Evolutionary conservation across 805 yeast genomes (phyloP).

Genomic region (Candida berthetii): DNA sequence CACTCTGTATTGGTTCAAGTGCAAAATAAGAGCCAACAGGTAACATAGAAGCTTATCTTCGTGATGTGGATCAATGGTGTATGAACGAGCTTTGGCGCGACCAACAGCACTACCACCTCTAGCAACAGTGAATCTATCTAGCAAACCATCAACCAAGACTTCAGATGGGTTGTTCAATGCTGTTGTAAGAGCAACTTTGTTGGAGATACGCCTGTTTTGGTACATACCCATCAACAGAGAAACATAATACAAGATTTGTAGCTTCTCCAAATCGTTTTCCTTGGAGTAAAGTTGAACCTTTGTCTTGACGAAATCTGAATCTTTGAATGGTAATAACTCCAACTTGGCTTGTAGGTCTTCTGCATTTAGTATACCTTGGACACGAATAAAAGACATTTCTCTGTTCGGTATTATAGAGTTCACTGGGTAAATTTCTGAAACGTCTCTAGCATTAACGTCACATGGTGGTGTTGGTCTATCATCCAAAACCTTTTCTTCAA

Average conservation of each 20-base stretch:
- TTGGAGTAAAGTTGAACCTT: slow-evolving; percentile 29
- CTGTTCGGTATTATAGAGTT: slow-evolving; percentile 60
- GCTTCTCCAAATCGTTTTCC: slow-evolving; percentile 44
- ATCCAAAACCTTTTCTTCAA: slow-evolving; percentile 47
- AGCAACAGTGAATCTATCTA: slow-evolving; percentile 65
- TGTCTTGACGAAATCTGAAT: slow-evolving; percentile 53
- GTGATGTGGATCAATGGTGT: slow-evolving; percentile 76
- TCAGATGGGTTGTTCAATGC: slow-evolving; percentile 70
- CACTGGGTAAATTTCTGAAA: slow-evolving; percentile 78
- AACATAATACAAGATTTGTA: slow-evolving; percentile 73
- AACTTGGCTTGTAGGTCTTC: slow-evolving; percentile 40
- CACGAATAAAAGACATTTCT: slow-evolving; percentile 60
- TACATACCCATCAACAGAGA: slow-evolving; percentile 79
- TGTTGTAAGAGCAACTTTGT: slow-evolving; percentile 52
- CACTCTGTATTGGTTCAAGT: slow-evolving; percentile 67
- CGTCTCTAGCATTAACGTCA: slow-evolving; percentile 72
- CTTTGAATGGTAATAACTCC: slow-evolving; percentile 56
- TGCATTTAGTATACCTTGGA: slow-evolving; percentile 55
- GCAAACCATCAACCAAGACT: slow-evolving; percentile 59
- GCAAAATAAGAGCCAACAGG: slow-evolving; percentile 65
- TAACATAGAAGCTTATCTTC: slow-evolving; percentile 85
- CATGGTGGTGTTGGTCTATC: slow-evolving; percentile 84
- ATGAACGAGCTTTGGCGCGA: slow-evolving; percentile 70
- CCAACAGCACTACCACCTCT: slow-evolving; percentile 57
- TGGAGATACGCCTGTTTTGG: slow-evolving; percentile 59